A percentile compares a stretch with the other conserved stretches of the same genome.
Conservation (phyloP, 2,329 filamentous ascomycete species). For the Xylariaceae sp. region DNA sequence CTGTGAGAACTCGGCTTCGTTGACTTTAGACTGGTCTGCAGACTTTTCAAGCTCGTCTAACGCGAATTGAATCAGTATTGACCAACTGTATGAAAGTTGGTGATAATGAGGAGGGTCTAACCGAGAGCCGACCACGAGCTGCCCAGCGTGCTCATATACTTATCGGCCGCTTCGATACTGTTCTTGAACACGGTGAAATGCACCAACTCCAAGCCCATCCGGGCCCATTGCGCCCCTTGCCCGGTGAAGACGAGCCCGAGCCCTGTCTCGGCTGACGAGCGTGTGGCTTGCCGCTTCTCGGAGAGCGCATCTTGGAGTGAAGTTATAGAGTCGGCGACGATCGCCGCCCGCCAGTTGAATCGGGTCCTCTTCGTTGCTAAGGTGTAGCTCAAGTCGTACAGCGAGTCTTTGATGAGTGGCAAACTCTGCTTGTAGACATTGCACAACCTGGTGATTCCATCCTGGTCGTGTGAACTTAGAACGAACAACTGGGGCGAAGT, state of each 20-base stretch:
- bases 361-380: constrained; percentile 14
- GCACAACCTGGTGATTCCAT: constrained; percentile 17
- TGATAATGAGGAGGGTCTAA: not conserved
- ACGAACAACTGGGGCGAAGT: constrained; percentile 18
- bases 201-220: constrained; percentile 47
- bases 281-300: constrained; percentile 8
- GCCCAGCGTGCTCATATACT: constrained; percentile 17
- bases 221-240: constrained; percentile 54
- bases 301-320: constrained; percentile 5
- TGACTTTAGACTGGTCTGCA: constrained; percentile 9
- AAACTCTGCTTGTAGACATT: constrained; percentile 13
- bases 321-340: constrained; percentile 8
- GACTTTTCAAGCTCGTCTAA: constrained; percentile 22
- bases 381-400: constrained; percentile 17
- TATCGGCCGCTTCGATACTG: constrained; percentile 18
- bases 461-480: constrained; percentile 20
- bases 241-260: constrained; percentile 49
- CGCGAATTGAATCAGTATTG: not conserved
- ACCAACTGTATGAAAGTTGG: not conserved
- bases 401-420: not conserved
- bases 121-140: constrained; percentile 3
- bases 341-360: constrained; percentile 20
- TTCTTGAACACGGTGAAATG: constrained; percentile 14
- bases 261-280: constrained; percentile 4
- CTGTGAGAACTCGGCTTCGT: constrained; percentile 24